Evolutionary conservation across 345 rosid species (phyloP), one percentile per base, ranked within the genome.

Genomic region (Reutealis trisperma): DNA sequence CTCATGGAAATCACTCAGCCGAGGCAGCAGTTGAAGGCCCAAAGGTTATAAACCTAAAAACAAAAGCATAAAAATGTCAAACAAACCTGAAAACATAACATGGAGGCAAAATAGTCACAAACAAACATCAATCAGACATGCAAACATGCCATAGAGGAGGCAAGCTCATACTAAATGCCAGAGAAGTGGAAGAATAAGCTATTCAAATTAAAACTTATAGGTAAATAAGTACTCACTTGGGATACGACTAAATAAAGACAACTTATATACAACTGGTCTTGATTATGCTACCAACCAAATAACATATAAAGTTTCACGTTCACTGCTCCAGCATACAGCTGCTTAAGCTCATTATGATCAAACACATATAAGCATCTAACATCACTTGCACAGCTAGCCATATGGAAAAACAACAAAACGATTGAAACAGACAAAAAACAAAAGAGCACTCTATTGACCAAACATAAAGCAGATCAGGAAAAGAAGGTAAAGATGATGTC

Each of bases 31-130:
- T 45, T 45, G 1, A 3, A 14, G 24, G 76, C 59, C 34, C 32
- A n/a, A 60, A 59, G 58, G 54, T 60, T 51, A 45, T 18, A 59
- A 59, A 11, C 67, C 77, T 52, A 27, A 24, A 73, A 61, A 30
- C 8, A 73, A 49, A 27, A 63, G 5, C 21, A 49, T 12, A 49
- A 63, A 68, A 49, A 51, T 45, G 25, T 63, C 47, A 30, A 42
- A 11, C 19, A 62, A 10, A 44, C 18, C 49, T 25, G 59, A 73
- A 42, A 27, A 57, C 6, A 22, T 57, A 16, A 42, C 8, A 61
- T 1, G 32, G 9, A 60, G 15, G 37, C 22, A 44, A 67, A 14
- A 44, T 18, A 12, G 21, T 21, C 27, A 18, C 2, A 27, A 12
- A 73, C 4, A 73, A 24, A 42, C 13, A n/a, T 22, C 13, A 27